phyloP scores from a whole-genome alignment of 352 stramenopile species.

The Poterioochromonas sp. region DNA sequence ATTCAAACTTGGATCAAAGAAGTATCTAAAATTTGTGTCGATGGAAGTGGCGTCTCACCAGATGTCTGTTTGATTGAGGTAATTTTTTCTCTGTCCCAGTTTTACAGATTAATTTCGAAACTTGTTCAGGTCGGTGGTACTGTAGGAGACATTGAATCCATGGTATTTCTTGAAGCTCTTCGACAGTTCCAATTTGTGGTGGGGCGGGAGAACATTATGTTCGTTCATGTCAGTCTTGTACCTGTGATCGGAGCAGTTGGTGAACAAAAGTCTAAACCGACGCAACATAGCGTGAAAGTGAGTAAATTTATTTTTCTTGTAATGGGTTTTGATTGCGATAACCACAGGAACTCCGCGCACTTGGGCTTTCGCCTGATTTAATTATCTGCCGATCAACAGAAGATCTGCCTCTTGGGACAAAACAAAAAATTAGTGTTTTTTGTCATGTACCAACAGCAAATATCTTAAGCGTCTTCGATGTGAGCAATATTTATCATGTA shows the following conservation, averaged over 20 bases:
- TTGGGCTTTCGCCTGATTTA: conserved; percentile 88
- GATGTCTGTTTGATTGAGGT: conserved; percentile 98
- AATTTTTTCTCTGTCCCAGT: background rate
- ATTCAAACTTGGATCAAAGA: conserved; percentile 95
- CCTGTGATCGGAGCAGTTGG: conserved; percentile 92
- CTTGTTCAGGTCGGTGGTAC: conserved; percentile 75
- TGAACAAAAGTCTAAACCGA: conserved; percentile 99
- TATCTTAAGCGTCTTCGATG: conserved; percentile 94
- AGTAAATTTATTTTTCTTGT: background rate
- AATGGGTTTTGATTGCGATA: conserved; percentile 65
- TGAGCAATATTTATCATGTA: conserved; percentile 99
- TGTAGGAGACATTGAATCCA: conserved; percentile 99
- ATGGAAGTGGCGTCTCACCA: conserved; percentile 60
- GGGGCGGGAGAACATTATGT: conserved; percentile 92
- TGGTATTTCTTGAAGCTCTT: conserved; percentile 97
- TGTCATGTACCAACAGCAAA: conserved; percentile 83
- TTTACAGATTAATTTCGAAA: background rate
- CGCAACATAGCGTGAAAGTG: conserved; percentile 62
- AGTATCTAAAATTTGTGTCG: conserved; percentile 86
- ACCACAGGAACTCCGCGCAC: conserved; percentile 82
- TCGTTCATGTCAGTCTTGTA: conserved; percentile 98
- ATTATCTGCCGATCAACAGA: conserved; percentile 91
- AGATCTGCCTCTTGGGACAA: conserved; percentile 79
- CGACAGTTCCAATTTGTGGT: conserved; percentile 98
- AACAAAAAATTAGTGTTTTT: conserved; percentile 95